A percentile compares a stretch with the other conserved stretches of the same genome.
These are phyloP conservation scores for Mycena belliarum DNA, from an alignment of 768 basidiomycete species.

Conservation along the genomic window DNA sequence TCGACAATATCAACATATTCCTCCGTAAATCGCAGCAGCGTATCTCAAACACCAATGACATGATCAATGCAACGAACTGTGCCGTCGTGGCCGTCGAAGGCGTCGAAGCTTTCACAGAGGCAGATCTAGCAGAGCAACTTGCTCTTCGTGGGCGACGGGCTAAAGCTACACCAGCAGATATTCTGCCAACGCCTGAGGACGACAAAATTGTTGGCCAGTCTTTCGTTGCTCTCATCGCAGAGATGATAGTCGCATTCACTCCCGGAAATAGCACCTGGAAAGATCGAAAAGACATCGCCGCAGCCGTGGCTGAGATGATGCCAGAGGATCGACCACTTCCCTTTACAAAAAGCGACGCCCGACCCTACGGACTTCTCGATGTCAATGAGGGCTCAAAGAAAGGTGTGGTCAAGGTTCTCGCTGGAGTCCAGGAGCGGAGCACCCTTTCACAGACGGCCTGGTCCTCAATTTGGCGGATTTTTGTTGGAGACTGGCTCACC, in stretches of 20 bases:
- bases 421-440: slow-evolving; percentile 12
- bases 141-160: slow-evolving; percentile 17
- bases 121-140: slow-evolving; percentile 19
- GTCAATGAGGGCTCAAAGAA: slow-evolving; percentile 25
- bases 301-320: not conserved
- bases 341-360: not conserved
- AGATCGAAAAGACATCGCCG: slow-evolving; percentile 8
- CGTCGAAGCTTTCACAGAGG: not conserved
- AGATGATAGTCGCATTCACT: slow-evolving; percentile 20
- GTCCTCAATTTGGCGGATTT: not conserved
- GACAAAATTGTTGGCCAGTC: slow-evolving; percentile 10
- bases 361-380: slow-evolving; percentile 21
- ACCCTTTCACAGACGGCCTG: slow-evolving; percentile 15
- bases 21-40: too few species aligned
- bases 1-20: too few species aligned
- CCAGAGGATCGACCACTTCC: not conserved
- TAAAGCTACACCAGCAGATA: slow-evolving; percentile 21
- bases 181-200: slow-evolving; percentile 23
- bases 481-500: slow-evolving; percentile 22
- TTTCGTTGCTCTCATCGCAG: slow-evolving; percentile 13
- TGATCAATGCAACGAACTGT: too few species aligned
- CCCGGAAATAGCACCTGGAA: slow-evolving; percentile 19
- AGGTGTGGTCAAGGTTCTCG: slow-evolving; percentile 17
- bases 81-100: too few species aligned
- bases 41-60: too few species aligned